Evolutionary conservation across 148 eudicot genomes (phyloP).

Genomic region (Vaccinium corymbosum): DNA sequence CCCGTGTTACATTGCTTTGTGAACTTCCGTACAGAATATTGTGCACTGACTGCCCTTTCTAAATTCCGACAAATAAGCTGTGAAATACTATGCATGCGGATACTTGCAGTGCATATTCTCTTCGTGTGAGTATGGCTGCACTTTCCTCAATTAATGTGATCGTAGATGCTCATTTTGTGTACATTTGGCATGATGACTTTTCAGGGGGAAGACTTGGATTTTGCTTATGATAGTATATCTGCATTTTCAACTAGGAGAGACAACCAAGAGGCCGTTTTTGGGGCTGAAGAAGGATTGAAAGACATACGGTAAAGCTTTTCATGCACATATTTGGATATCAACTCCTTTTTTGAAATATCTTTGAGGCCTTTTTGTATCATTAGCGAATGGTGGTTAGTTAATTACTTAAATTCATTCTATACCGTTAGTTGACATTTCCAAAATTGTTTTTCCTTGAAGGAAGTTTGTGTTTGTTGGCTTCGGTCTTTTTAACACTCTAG

Average conservation of each 20-base stretch:
- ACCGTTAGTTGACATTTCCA: neutral
- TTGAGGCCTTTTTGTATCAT: neutral
- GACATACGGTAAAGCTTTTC: conserved; percentile 62
- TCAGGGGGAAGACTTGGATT: conserved; percentile 94
- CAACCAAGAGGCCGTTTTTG: conserved; percentile 96
- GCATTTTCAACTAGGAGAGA: conserved; percentile 91
- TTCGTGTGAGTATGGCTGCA: neutral
- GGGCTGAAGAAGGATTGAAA: conserved; percentile 93
- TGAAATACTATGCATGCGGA: neutral
- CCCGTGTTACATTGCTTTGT: neutral
- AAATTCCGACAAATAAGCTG: neutral
- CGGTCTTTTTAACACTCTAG: neutral
- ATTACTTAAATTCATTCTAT: neutral
- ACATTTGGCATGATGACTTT: conserved; percentile 12
- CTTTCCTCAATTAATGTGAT: neutral
- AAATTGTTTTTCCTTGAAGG: neutral
- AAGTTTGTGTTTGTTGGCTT: neutral
- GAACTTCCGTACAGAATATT: neutral
- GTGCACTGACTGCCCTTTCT: neutral
- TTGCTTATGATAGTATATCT: conserved; percentile 93
- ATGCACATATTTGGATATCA: neutral
- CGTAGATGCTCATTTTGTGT: neutral
- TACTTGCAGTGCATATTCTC: neutral
- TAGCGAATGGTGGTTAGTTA: neutral
- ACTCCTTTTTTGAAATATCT: neutral